Conservation (phyloP, 352 stramenopile species). For the Globisporangium polare region DNA sequence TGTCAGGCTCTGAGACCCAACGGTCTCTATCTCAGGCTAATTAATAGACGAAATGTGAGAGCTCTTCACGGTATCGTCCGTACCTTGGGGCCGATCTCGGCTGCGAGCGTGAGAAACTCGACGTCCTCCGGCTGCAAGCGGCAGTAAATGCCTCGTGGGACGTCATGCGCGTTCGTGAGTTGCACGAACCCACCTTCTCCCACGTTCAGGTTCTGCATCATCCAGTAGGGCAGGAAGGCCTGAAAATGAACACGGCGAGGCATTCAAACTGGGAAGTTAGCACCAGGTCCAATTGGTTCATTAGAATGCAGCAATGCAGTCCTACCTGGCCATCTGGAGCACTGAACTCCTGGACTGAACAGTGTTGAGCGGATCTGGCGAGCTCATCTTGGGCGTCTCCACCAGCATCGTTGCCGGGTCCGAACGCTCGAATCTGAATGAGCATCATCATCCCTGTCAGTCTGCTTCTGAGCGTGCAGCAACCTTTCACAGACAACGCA, state of each 20-base stretch:
- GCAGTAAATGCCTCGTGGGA: conserved; percentile 45
- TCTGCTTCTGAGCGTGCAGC: too few species aligned
- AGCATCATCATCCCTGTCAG: background rate
- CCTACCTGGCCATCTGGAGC: conserved; percentile 36
- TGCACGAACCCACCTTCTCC: conserved; percentile 33
- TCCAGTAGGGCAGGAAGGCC: conserved; percentile 62
- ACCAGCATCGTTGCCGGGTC: background rate
- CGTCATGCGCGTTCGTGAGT: conserved; percentile 22
- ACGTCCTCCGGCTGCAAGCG: conserved; percentile 45
- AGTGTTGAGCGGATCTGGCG: conserved; percentile 43
- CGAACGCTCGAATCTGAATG: conserved; percentile 22
- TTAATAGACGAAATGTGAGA: background rate
- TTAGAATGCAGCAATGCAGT: too few species aligned
- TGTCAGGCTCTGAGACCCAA: background rate
- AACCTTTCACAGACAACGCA: too few species aligned
- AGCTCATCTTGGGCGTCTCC: too few species aligned
- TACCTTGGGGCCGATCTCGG: conserved; percentile 56
- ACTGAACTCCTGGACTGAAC: conserved; percentile 65
- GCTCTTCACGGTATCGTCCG: too few species aligned
- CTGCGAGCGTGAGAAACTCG: conserved; percentile 46
- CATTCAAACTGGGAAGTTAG: background rate
- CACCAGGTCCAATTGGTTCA: background rate
- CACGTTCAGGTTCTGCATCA: conserved; percentile 57
- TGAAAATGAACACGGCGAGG: background rate
- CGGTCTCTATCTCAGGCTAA: background rate